These are phyloP conservation scores for Termitomyces heimii DNA, from an alignment of 768 basidiomycete genomes.

Conservation along the genomic window DNA sequence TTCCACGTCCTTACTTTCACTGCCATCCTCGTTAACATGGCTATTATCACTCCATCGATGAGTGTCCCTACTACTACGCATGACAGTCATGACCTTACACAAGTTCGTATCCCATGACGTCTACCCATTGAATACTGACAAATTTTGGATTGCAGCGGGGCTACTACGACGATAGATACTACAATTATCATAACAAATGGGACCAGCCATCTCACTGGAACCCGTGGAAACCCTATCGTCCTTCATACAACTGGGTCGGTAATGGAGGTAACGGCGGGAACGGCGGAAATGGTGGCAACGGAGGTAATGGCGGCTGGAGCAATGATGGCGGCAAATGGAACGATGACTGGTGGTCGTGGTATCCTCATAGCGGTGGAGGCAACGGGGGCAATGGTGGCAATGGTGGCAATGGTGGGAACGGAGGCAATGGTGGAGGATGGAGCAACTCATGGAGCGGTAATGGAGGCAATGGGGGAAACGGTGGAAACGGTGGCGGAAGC, in stretches of 20 bases:
- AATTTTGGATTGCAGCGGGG: neutral
- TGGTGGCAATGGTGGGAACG: neutral
- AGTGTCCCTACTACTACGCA: neutral
- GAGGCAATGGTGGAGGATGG: neutral
- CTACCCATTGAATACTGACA: neutral
- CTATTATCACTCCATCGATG: neutral
- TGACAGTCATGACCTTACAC: neutral
- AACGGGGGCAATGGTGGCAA: slow-evolving; percentile 1
- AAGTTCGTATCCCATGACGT: neutral
- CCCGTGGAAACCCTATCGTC: neutral
- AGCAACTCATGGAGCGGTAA: neutral
- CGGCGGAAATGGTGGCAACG: neutral
- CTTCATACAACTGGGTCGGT: neutral
- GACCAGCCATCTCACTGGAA: neutral
- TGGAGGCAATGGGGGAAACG: neutral
- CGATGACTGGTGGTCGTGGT: neutral
- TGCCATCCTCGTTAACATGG: neutral
- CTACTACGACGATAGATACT: neutral
- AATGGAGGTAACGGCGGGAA: neutral
- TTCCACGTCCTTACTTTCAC: neutral
- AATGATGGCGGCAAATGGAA: neutral
- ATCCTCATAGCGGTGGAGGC: neutral
- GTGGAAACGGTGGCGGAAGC: neutral
- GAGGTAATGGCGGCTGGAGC: neutral
- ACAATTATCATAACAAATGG: neutral